A percentile compares a stretch with the other conserved stretches of the same genome.
Conservation (phyloP, 1,139 yeast genomes). For the Scheffersomyces segobiensis region DNA sequence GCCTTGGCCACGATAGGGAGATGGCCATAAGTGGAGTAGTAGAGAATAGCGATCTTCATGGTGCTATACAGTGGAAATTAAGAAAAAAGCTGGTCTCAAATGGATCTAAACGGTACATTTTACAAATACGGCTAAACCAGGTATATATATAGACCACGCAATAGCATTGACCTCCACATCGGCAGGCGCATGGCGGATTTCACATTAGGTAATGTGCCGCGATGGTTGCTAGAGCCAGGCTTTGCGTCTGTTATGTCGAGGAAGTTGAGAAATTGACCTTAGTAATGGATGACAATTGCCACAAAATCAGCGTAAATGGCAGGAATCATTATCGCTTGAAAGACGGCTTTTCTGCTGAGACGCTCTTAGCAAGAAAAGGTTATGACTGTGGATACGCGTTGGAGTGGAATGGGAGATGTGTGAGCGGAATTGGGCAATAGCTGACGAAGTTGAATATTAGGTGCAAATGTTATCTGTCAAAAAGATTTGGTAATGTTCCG, state of each 20-base stretch:
- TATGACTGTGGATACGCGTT: too few species aligned
- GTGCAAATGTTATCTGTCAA: too few species aligned
- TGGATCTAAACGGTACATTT: not conserved
- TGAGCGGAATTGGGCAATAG: too few species aligned
- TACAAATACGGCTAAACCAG: not conserved
- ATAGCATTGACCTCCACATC: not conserved
- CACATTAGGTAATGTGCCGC: not conserved
- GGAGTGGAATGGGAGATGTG: too few species aligned
- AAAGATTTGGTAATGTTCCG: too few species aligned
- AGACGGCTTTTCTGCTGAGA: not conserved
- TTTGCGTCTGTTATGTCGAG: not conserved
- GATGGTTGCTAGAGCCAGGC: not conserved
- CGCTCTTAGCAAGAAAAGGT: too few species aligned
- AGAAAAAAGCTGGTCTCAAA: not conserved
- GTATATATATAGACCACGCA: not conserved
- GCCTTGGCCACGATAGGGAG: conserved; percentile 49
- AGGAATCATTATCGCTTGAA: not conserved
- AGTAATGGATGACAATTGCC: not conserved
- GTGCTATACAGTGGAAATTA: not conserved
- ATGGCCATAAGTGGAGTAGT: conserved; percentile 68
- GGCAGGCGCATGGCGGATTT: not conserved
- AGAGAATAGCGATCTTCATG: conserved; percentile 50
- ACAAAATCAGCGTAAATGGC: not conserved
- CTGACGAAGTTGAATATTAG: too few species aligned
- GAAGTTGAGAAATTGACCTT: not conserved